phyloP scores from a whole-genome alignment of 805 yeast genomes.

The Pichia phayaonensis region DNA sequence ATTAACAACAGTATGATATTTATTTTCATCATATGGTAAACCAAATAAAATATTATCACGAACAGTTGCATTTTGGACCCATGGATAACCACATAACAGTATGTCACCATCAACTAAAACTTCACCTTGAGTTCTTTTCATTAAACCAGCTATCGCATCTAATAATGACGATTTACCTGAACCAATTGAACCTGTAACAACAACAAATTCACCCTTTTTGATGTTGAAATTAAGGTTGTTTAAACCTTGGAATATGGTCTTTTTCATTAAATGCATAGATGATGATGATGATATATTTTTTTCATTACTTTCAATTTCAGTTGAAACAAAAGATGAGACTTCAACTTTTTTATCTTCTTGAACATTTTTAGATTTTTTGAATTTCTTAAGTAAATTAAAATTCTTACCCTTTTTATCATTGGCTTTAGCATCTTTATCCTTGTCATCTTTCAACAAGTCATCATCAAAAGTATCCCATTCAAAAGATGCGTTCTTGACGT shows the following conservation, averaged over 20 bases:
- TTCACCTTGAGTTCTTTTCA: conserved; percentile 48
- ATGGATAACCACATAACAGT: conserved; percentile 55
- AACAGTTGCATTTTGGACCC: conserved; percentile 80
- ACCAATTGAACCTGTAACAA: conserved; percentile 65
- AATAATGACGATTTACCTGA: conserved; percentile 68
- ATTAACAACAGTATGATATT: conserved; percentile 46
- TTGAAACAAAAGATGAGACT: background rate
- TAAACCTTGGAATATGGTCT: conserved; percentile 36
- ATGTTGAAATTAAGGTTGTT: conserved; percentile 45
- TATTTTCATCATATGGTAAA: conserved; percentile 37
- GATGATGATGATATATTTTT: background rate
- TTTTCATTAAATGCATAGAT: background rate
- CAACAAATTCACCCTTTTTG: conserved; percentile 60
- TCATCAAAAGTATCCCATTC: conserved; percentile 53
- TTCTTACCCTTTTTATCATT: background rate
- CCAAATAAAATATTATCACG: conserved; percentile 73
- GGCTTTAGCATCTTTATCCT: background rate
- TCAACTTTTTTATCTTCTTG: background rate
- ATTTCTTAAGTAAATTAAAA: background rate
- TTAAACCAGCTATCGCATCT: conserved; percentile 63
- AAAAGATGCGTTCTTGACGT: conserved; percentile 49
- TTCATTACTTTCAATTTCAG: conserved; percentile 1
- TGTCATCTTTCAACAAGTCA: conserved; percentile 19
- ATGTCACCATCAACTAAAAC: conserved; percentile 46
- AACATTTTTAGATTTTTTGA: background rate